Evolutionary conservation across 257 asterid genomes (phyloP).

Genomic region (Solanum habrochaites): DNA sequence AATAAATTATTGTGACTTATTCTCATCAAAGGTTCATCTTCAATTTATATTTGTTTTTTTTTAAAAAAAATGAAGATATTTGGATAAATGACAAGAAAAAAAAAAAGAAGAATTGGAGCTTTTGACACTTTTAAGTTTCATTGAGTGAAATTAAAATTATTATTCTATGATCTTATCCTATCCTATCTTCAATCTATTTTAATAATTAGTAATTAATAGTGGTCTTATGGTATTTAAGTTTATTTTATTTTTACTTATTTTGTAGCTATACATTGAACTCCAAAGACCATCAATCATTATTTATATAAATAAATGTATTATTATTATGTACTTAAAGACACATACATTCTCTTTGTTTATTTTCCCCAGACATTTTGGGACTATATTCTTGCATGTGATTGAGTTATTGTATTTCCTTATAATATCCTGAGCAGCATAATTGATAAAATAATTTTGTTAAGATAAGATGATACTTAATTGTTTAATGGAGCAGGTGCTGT

Average conservation of each 20-base stretch:
- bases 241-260: neutral
- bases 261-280: neutral
- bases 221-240: neutral
- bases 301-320: neutral
- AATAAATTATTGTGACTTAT: neutral
- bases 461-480: neutral
- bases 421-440: neutral
- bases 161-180: neutral
- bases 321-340: too few species aligned
- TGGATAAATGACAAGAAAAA: neutral
- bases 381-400: neutral
- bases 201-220: neutral
- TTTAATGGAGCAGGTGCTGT: conserved; percentile 47
- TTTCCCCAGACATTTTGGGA: neutral
- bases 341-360: neutral
- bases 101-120: neutral
- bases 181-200: neutral
- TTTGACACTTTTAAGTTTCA: neutral
- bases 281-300: neutral
- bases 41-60: too few species aligned
- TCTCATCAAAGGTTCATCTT: neutral
- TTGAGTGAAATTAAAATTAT: neutral
- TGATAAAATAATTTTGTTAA: neutral
- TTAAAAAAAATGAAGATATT: neutral
- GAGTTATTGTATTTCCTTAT: neutral